A percentile compares a stretch with the other conserved stretches of the same genome.
These are phyloP conservation scores for Candida rishiriensis DNA, from an alignment of 805 yeast species.

Conservation along the genomic window DNA sequence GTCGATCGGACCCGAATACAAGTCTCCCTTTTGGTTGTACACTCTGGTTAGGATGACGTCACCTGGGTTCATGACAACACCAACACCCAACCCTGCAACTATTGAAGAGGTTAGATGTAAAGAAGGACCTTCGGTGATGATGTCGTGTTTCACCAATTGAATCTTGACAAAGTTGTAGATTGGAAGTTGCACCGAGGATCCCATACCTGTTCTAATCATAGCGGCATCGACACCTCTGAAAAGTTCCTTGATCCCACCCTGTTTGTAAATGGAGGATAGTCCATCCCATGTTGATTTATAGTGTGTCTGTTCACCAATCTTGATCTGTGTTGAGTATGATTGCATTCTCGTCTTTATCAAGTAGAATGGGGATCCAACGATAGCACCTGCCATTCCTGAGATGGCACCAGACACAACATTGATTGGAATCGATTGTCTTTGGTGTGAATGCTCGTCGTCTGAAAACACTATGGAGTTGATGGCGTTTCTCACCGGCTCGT, in stretches of 20 bases:
- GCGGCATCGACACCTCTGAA: constrained; percentile 96
- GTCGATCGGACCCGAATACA: constrained; percentile 83
- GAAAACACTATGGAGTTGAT: constrained; percentile 56
- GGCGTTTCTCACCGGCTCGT: constrained; percentile 75
- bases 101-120: constrained; percentile 73
- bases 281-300: constrained; percentile 72
- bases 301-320: constrained; percentile 90
- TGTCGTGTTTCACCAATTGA: constrained; percentile 46
- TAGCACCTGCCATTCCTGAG: constrained; percentile 87
- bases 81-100: constrained; percentile 86
- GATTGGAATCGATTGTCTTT: constrained; percentile 46
- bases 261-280: constrained; percentile 49
- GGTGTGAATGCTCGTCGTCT: constrained; percentile 38
- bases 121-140: constrained; percentile 58
- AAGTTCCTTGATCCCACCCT: constrained; percentile 74
- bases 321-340: constrained; percentile 63
- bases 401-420: constrained; percentile 77
- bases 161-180: constrained; percentile 76
- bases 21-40: constrained; percentile 88
- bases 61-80: constrained; percentile 95
- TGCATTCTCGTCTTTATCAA: constrained; percentile 96
- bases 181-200: constrained; percentile 93
- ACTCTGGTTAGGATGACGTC: constrained; percentile 93
- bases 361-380: constrained; percentile 86
- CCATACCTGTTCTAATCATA: constrained; percentile 87